Percentiles rank a stretch among this genome's conserved stretches.
phyloP scores from a whole-genome alignment of 768 basidiomycete genomes.

The Clavaria fumosa region DNA sequence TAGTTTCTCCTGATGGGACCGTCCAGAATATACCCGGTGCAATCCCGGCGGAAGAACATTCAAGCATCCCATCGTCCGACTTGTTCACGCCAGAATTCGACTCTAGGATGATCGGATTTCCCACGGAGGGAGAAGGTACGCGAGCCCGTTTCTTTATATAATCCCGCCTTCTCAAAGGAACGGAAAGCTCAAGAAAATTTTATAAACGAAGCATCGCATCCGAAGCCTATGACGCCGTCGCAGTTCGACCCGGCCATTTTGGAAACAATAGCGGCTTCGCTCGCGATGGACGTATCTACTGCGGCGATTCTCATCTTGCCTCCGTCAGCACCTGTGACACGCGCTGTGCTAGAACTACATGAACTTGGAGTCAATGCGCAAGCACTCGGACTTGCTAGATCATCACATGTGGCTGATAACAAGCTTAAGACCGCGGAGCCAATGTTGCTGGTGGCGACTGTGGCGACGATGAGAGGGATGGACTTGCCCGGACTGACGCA shows the following conservation, averaged over 20 bases:
- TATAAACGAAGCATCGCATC: too few relatives aligned
- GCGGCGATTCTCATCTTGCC: conserved; percentile 55
- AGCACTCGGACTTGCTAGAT: conserved; percentile 42
- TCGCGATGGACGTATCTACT: conserved; percentile 60
- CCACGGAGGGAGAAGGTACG: too few relatives aligned
- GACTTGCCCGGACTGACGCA: conserved; percentile 59
- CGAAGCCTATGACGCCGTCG: too few relatives aligned
- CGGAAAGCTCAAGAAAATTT: too few relatives aligned
- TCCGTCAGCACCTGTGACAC: conserved; percentile 41
- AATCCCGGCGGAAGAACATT: conserved; percentile 17
- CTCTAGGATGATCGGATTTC: too few relatives aligned
- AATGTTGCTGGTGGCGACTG: conserved; percentile 49
- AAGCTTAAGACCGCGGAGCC: conserved; percentile 30
- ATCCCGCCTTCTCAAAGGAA: too few relatives aligned
- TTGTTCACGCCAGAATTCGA: too few relatives aligned
- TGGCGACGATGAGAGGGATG: conserved; percentile 56
- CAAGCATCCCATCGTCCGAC: too few relatives aligned
- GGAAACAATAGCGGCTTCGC: conserved; percentile 54
- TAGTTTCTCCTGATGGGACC: conserved; percentile 36
- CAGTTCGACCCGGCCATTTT: conserved; percentile 40
- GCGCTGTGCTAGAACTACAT: conserved; percentile 48
- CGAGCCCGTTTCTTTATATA: too few relatives aligned
- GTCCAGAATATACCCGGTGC: conserved; percentile 43
- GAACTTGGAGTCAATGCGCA: conserved; percentile 53
- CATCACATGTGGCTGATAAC: conserved; percentile 24